Percentiles rank a stretch among this genome's conserved stretches.
phyloP scores from a whole-genome alignment of 2,329 filamentous ascomycete species.

The Sarocladiaceae sp. region DNA sequence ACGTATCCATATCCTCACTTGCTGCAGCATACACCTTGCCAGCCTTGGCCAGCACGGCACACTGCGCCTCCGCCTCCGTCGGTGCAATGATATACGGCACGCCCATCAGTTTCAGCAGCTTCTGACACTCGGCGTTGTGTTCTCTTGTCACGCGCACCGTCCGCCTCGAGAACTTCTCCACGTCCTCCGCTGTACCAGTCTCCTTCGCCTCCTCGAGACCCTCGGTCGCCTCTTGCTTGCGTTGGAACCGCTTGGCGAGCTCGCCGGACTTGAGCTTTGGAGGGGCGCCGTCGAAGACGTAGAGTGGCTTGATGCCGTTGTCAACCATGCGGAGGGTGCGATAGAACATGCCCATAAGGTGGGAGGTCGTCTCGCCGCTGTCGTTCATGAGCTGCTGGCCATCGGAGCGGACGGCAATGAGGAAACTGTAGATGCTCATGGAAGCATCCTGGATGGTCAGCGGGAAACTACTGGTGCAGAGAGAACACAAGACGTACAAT shows the following conservation, averaged over 20 bases:
- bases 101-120: constrained; percentile 88
- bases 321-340: constrained; percentile 96
- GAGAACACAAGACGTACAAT: constrained; percentile 58
- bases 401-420: constrained; percentile 93
- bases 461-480: too few species aligned
- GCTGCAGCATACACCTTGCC: constrained; percentile 96
- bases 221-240: constrained; percentile 87
- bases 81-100: constrained; percentile 92
- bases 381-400: constrained; percentile 96
- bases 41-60: constrained; percentile 78
- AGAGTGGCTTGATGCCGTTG: constrained; percentile 97
- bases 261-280: constrained; percentile 97
- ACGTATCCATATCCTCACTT: constrained; percentile 97
- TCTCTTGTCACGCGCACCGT: constrained; percentile 94
- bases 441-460: constrained; percentile 44
- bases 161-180: constrained; percentile 92
- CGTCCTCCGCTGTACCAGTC: constrained; percentile 91
- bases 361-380: constrained; percentile 91
- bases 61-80: constrained; percentile 96
- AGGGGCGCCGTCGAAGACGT: constrained; percentile 94
- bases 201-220: constrained; percentile 93
- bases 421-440: constrained; percentile 98
- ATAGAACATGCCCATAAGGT: constrained; percentile 99
- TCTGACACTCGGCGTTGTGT: constrained; percentile 93
- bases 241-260: constrained; percentile 89